A percentile compares a stretch with the other conserved stretches of the same genome.
These are phyloP conservation scores for Starmera pachycereana DNA, from an alignment of 805 yeast species.

Conservation along the genomic window DNA sequence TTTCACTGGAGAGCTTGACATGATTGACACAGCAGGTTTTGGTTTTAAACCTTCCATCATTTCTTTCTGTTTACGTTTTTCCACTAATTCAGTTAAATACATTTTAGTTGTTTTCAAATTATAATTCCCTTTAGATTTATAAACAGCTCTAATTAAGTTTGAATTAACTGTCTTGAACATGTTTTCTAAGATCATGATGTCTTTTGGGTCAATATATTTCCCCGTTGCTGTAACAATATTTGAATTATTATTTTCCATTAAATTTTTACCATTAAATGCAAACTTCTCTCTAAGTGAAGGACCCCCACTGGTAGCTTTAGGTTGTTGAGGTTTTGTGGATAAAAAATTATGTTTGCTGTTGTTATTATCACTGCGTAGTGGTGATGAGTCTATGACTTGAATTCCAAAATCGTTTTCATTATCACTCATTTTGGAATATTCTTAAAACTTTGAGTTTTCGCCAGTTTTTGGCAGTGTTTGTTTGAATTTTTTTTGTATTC, in stretches of 20 bases:
- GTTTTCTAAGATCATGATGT: conserved; percentile 13
- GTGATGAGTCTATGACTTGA: background rate
- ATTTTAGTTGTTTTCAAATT: conserved; percentile 24
- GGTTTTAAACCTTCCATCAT: conserved; percentile 2
- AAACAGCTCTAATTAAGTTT: conserved; percentile 27
- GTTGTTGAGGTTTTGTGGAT: background rate
- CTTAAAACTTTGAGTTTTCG: background rate
- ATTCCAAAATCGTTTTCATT: background rate
- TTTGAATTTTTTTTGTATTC: no score
- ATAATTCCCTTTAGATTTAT: conserved; percentile 24
- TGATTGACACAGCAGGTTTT: background rate
- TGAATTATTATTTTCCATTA: conserved; percentile 5
- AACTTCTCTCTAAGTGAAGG: conserved; percentile 29
- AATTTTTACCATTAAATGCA: conserved; percentile 25
- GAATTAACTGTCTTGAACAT: conserved; percentile 25
- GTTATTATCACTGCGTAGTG: background rate
- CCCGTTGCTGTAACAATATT: background rate
- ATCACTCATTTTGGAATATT: background rate
- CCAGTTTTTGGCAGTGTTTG: no score
- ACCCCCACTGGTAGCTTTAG: conserved; percentile 4
- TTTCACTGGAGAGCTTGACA: background rate
- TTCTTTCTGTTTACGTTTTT: conserved; percentile 16
- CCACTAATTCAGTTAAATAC: conserved; percentile 21
- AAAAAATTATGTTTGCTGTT: background rate
- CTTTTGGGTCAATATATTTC: conserved; percentile 7